Percentiles rank a stretch among this genome's conserved stretches.
Evolutionary conservation across 2,329 filamentous ascomycete genomes (phyloP).

Genomic region (Didymella segeticola): DNA sequence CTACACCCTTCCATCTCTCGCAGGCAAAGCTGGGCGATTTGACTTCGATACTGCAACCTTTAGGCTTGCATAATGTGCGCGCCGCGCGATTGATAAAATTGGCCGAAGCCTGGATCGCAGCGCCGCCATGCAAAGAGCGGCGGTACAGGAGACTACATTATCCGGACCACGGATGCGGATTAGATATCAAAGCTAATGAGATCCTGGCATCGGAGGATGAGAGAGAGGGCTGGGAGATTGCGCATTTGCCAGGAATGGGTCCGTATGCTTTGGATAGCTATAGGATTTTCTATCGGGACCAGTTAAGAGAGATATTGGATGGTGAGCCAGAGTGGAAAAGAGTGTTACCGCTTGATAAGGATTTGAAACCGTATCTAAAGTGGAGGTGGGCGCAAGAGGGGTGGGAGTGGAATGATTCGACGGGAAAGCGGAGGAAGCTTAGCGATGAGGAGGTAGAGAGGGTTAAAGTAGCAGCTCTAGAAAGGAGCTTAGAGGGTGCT

Average conservation of each 20-base stretch:
- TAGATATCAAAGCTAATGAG: conserved; percentile 55
- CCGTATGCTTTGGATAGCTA: conserved; percentile 86
- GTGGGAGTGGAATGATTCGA: conserved; percentile 14
- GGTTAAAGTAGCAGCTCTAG: neutral
- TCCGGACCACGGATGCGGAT: conserved; percentile 25
- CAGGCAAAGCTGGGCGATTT: conserved; percentile 27
- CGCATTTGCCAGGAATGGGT: conserved; percentile 76
- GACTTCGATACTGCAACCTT: conserved; percentile 26
- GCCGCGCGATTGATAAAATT: conserved; percentile 72
- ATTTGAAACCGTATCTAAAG: conserved; percentile 81
- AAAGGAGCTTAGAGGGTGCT: neutral
- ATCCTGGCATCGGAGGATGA: conserved; percentile 41
- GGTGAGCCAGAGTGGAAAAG: conserved; percentile 93
- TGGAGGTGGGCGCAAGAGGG: conserved; percentile 81
- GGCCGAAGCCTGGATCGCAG: conserved; percentile 70
- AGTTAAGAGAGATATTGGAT: conserved; percentile 64
- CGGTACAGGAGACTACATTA: conserved; percentile 63
- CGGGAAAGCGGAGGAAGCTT: conserved; percentile 6
- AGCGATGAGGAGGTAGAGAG: neutral
- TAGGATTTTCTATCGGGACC: conserved; percentile 91
- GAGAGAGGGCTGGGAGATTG: conserved; percentile 77
- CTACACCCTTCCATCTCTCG: conserved; percentile 69
- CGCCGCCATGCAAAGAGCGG: conserved; percentile 66
- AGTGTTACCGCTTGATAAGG: conserved; percentile 83
- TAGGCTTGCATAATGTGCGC: conserved; percentile 53